Conservation (phyloP, 2,329 filamentous ascomycete genomes). For the Fusarium dimerum region DNA sequence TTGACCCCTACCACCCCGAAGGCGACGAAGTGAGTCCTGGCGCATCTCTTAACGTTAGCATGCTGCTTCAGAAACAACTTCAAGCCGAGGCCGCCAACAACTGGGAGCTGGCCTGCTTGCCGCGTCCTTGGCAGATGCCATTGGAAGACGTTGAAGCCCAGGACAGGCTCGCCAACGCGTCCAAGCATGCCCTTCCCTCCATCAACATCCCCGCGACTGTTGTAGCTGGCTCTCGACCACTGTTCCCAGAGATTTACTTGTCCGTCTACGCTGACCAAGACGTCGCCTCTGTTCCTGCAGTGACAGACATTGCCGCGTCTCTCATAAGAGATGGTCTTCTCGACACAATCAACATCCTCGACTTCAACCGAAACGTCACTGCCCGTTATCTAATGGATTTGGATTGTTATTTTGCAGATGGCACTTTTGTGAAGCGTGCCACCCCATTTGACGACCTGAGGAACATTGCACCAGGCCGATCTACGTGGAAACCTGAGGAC, state of each 20-base stretch:
- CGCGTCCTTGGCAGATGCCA: constrained; percentile 68
- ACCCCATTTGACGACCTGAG: constrained; percentile 89
- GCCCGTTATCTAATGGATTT: constrained; percentile 91
- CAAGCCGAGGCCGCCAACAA: constrained; percentile 71
- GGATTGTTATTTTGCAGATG: constrained; percentile 89
- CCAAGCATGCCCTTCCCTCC: constrained; percentile 76
- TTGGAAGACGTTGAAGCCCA: constrained; percentile 60
- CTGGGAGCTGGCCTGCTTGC: constrained; percentile 73
- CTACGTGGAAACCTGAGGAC: constrained; percentile 97
- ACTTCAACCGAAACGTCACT: constrained; percentile 86
- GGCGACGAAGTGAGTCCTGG: constrained; percentile 63
- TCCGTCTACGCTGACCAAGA: constrained; percentile 90
- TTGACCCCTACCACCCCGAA: constrained; percentile 78
- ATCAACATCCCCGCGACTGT: constrained; percentile 77
- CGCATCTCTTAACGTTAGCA: constrained; percentile 69
- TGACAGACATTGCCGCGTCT: constrained; percentile 74
- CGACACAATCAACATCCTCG: constrained; percentile 90
- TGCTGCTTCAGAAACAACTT: constrained; percentile 82
- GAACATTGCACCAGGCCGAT: constrained; percentile 62
- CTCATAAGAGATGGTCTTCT: constrained; percentile 82
- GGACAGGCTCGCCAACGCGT: constrained; percentile 58
- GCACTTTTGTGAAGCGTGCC: constrained; percentile 90
- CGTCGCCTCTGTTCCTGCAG: constrained; percentile 81
- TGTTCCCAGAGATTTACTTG: constrained; percentile 92
- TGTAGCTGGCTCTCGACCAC: constrained; percentile 68